Evolutionary conservation across 257 asterid genomes (phyloP).

Genomic region (Fraxinus quadrangulata): DNA sequence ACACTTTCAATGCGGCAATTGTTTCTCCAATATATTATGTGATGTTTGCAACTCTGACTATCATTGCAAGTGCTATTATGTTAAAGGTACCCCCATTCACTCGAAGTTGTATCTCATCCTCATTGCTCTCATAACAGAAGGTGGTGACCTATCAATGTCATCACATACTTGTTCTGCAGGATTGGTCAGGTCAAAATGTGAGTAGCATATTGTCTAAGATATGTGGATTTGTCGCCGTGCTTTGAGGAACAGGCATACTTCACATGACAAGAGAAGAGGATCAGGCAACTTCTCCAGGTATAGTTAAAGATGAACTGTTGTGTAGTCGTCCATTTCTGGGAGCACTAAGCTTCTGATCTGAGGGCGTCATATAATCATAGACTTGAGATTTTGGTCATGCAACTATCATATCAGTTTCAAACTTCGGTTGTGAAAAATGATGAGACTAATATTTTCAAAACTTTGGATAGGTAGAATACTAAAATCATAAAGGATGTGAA

Average conservation of each 20-base stretch:
- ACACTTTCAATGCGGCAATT: conserved; percentile 72
- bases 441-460: background rate
- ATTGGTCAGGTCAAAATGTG: conserved; percentile 75
- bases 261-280: conserved; percentile 78
- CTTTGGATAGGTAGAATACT: background rate
- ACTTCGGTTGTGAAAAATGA: background rate
- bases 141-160: background rate
- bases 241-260: conserved; percentile 76
- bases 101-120: background rate
- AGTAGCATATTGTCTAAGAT: conserved; percentile 70
- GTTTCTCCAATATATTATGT: conserved; percentile 61
- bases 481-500: background rate
- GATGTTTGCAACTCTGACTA: conserved; percentile 61
- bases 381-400: background rate
- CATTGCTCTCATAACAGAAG: conserved; percentile 4
- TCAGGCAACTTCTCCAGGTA: conserved; percentile 50
- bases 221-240: conserved; percentile 66
- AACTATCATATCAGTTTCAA: background rate
- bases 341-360: background rate
- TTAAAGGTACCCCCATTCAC: conserved; percentile 55
- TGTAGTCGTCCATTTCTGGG: background rate
- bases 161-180: conserved; percentile 39
- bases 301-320: background rate
- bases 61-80: conserved; percentile 78
- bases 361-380: background rate